Evolutionary conservation across 768 basidiomycete genomes (phyloP), one percentile per base, ranked within the genome.

Genomic region (Tylopilus plumbeoviolaceoides): DNA sequence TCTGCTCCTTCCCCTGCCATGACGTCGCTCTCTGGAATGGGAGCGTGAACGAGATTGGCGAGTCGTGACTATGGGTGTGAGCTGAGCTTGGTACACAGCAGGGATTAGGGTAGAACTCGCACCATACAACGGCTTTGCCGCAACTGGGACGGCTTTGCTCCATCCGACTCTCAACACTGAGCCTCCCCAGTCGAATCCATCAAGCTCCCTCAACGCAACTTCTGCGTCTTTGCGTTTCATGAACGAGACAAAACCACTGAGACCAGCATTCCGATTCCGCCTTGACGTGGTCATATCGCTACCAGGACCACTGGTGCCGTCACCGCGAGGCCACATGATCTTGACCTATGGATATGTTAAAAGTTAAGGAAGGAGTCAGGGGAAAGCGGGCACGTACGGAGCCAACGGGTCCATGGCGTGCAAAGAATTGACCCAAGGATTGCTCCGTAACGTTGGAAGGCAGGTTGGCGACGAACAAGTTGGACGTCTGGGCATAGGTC

Each of bases 311-410:
- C 70, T 57, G 2, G 79, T 76, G 17, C 72, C 78, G 63, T 95
- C 92, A 11, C 84, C 81, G 38, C 95, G 84, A n/a, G 95, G 95
- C 94, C 94, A 98, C 95, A 98, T 98, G 59, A 98, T 85, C 76
- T 95, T 93, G 41, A 94, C 90, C 91, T 93, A n/a, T 50, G 54
- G 23, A 15, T 52, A 18, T 18, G 7, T 31, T 28, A 18, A 52
- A 23, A 50, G 44, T 31, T 20, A 17, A 39, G 12, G 33, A 10
- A 50, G 15, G 20, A 38, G 18, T n/a, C 21, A 11, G 40, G 25
- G n/a, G 55, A 27, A 50, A 42, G 10, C 4, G 25, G 53, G 28
- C 7, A 74, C 81, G 45, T 63, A 91, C 91, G 20, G 91, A 94
- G 21, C 88, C 95, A 56, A 99, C 89, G n/a, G 94, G 91, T 0